These are phyloP conservation scores for Hippophae tibetana DNA, from an alignment of 306 rosid species.

Conservation along the genomic window DNA sequence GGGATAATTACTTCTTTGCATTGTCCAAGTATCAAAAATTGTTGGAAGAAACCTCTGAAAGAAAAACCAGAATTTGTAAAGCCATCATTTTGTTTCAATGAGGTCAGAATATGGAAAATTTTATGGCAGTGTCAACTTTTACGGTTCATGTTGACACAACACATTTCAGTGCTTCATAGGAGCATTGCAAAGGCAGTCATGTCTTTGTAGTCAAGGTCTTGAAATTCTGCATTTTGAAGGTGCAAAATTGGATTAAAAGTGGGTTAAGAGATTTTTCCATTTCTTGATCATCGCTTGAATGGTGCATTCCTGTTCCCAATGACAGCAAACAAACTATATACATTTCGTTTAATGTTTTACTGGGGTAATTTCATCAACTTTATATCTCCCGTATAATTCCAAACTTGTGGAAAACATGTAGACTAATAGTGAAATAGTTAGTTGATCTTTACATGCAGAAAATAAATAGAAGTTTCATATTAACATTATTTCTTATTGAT, in stretches of 20 bases:
- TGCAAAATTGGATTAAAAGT: constrained; percentile 86
- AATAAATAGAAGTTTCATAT: not conserved
- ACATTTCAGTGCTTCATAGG: too few species aligned
- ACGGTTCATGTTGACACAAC: too few species aligned
- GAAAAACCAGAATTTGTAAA: constrained; percentile 72
- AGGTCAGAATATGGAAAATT: constrained; percentile 36
- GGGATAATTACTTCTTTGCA: constrained; percentile 87
- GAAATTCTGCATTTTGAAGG: constrained; percentile 27
- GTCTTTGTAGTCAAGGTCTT: too few species aligned
- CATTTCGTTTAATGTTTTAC: constrained; percentile 96
- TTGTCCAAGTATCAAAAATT: constrained; percentile 69
- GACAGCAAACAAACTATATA: constrained; percentile 81
- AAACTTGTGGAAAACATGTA: constrained; percentile 18
- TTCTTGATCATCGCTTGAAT: constrained; percentile 88
- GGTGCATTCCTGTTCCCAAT: constrained; percentile 74
- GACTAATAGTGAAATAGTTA: constrained; percentile 2
- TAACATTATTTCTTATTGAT: not conserved
- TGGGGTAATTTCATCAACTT: constrained; percentile 40
- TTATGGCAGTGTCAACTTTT: not conserved
- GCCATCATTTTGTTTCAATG: constrained; percentile 74
- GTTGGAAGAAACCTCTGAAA: constrained; percentile 55
- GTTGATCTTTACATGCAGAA: not conserved
- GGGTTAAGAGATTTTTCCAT: constrained; percentile 90
- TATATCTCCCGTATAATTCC: constrained; percentile 3
- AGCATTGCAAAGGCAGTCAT: too few species aligned